A percentile compares a stretch with the other conserved stretches of the same genome.
phyloP scores from a whole-genome alignment of 768 basidiomycete genomes.

The Pisolithus marmoratus region DNA sequence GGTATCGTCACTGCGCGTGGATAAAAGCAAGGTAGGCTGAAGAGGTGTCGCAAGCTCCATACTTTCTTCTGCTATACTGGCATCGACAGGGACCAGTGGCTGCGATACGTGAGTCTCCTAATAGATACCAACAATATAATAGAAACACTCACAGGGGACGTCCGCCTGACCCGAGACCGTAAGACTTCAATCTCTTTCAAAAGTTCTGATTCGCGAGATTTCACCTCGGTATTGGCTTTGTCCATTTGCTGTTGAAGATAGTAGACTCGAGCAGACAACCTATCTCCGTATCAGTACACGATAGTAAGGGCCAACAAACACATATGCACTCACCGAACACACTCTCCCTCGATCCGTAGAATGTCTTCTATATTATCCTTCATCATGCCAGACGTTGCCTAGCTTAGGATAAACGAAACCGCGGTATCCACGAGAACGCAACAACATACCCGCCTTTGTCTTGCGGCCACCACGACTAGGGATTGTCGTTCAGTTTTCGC shows the following conservation, averaged over 20 bases:
- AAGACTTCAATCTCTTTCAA: conserved; percentile 25
- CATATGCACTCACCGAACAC: conserved; percentile 25
- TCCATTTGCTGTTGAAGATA: conserved; percentile 29
- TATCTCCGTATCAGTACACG: conserved; percentile 4
- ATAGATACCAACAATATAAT: neutral
- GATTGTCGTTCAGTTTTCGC: conserved; percentile 34
- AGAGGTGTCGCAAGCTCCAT: conserved; percentile 54
- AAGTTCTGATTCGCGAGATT: conserved; percentile 30
- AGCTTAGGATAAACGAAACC: neutral
- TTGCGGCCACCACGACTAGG: conserved; percentile 19
- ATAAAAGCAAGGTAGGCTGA: conserved; percentile 27
- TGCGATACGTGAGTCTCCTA: neutral
- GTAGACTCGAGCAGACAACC: conserved; percentile 26
- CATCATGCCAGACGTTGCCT: conserved; percentile 15
- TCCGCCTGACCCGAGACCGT: conserved; percentile 2
- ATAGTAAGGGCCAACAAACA: neutral
- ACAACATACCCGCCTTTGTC: conserved; percentile 19
- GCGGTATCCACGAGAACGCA: neutral
- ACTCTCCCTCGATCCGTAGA: conserved; percentile 29
- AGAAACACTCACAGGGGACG: neutral
- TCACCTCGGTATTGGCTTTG: conserved; percentile 14
- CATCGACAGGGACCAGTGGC: conserved; percentile 25
- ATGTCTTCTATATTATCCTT: conserved; percentile 18
- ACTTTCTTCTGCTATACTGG: conserved; percentile 33
- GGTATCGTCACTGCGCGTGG: neutral